Evolutionary conservation across 2,329 filamentous ascomycete genomes (phyloP).

Genomic region (Trichoderma oligosporum): DNA sequence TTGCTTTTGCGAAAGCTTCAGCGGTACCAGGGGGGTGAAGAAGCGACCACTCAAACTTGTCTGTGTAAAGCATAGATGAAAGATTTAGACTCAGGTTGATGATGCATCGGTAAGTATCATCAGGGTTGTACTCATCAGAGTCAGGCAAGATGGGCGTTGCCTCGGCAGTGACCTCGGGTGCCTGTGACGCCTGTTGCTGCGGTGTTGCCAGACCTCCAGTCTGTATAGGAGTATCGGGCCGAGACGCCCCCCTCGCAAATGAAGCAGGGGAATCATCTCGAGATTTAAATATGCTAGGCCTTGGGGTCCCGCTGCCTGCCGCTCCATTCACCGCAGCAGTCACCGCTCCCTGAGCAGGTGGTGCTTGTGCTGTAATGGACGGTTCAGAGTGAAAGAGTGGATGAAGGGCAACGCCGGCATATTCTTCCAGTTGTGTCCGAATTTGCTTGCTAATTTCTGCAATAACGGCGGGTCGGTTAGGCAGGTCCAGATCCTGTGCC

Average conservation of each 20-base stretch:
- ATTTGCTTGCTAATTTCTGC: slow-evolving; percentile 90
- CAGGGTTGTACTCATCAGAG: slow-evolving; percentile 76
- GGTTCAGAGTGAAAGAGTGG: slow-evolving; percentile 74
- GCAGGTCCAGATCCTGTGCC: slow-evolving; percentile 89
- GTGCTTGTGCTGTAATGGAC: slow-evolving; percentile 28
- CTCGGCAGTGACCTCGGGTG: slow-evolving; percentile 61
- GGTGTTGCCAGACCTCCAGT: slow-evolving; percentile 51
- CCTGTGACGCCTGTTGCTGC: slow-evolving; percentile 34
- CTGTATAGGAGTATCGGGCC: slow-evolving; percentile 55
- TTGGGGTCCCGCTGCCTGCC: slow-evolving; percentile 29
- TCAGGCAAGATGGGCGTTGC: slow-evolving; percentile 59
- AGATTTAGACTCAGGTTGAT: slow-evolving; percentile 89
- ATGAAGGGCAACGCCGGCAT: slow-evolving; percentile 88
- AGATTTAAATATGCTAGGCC: slow-evolving; percentile 33
- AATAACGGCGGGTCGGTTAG: slow-evolving; percentile 65
- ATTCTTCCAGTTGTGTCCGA: slow-evolving; percentile 90
- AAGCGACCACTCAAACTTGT: slow-evolving; percentile 97
- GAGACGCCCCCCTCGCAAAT: slow-evolving; percentile 38
- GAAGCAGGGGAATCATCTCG: slow-evolving; percentile 40
- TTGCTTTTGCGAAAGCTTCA: slow-evolving; percentile 86
- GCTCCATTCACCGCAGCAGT: slow-evolving; percentile 22
- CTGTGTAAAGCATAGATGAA: slow-evolving; percentile 85
- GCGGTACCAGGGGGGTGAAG: slow-evolving; percentile 87
- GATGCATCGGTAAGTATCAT: slow-evolving; percentile 92
- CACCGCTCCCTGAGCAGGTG: slow-evolving; percentile 15